Conservation (phyloP, 768 basidiomycete species). For the Suillus bovinus region DNA sequence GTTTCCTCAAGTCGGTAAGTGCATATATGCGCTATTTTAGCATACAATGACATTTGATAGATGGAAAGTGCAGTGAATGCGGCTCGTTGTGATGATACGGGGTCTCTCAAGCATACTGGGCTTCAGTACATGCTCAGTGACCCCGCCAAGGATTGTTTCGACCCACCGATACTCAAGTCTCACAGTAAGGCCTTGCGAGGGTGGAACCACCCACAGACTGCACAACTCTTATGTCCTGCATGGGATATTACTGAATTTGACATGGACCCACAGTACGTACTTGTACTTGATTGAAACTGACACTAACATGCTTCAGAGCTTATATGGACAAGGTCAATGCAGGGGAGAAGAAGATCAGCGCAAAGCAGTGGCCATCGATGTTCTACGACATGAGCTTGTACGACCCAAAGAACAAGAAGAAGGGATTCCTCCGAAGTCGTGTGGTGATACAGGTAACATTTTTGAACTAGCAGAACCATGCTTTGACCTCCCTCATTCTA, state of each 20-base stretch:
- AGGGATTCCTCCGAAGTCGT: background rate
- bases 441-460: background rate
- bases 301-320: background rate
- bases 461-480: background rate
- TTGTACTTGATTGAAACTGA: background rate
- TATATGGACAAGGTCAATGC: constrained; percentile 6
- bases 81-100: background rate
- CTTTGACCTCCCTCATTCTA: background rate
- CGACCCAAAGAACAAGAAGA: constrained; percentile 1
- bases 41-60: background rate
- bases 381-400: constrained; percentile 2
- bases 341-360: constrained; percentile 2
- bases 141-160: background rate
- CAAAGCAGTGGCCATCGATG: background rate
- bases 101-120: background rate
- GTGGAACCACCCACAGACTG: constrained; percentile 7
- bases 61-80: constrained; percentile 4
- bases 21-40: constrained; percentile 4
- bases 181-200: constrained; percentile 3
- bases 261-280: constrained; percentile 1
- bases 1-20: constrained; percentile 1
- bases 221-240: constrained; percentile 1
- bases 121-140: constrained; percentile 8
- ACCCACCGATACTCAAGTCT: background rate
- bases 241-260: background rate